Evolutionary conservation across 2,329 filamentous ascomycete species (phyloP), one percentile per base, ranked within the genome.

Genomic region (Aspergillus amoenus): DNA sequence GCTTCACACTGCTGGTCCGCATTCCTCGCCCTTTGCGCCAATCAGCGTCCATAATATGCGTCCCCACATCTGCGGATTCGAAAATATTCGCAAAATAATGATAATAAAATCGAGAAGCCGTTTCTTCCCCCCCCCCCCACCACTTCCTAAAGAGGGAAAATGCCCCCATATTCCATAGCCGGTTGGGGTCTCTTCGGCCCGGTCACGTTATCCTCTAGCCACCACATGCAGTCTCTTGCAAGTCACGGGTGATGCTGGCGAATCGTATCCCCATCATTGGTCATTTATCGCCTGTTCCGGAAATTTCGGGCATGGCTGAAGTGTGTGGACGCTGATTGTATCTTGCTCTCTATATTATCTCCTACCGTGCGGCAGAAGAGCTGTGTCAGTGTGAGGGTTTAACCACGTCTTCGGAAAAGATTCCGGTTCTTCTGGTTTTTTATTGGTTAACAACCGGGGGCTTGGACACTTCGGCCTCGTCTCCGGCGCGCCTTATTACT

Each of bases 121-220:
- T 58, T 59, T 47, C 55, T 55, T n/a, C n/a, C n/a, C n/a, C n/a
- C n/a, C n/a, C 22, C 12, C 24, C 54, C 43, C 43, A 30, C 55
- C 41, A 41, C 47, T 21, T 47, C 24, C 47, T 12, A 6, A 17
- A 13, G 12, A n/a, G 15, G 17, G 27, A 30, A 30, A 9, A 30
- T 40, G 47, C 48, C 37, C 37, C 52, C 34, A 37, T 37, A n/a
- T 5, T 52, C 37, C 55, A 53, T 52, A 34, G 32, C 59, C 49
- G 49, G 52, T 55, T 56, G 24, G 47, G 48, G 39, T 44, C 48
- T 24, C 45, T 51, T 68, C 64, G 66, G 66, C 61, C 66, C 64
- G 64, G 64, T 68, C 66, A 68, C 64, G 66, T 66, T 66, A 66
- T 58, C 58, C 43, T 17, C 49, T 60, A 54, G 51, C 55, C 57